Percentiles rank a stretch among this genome's conserved stretches.
phyloP scores from a whole-genome alignment of 345 rosid genomes.

The Bruguiera sexangula region DNA sequence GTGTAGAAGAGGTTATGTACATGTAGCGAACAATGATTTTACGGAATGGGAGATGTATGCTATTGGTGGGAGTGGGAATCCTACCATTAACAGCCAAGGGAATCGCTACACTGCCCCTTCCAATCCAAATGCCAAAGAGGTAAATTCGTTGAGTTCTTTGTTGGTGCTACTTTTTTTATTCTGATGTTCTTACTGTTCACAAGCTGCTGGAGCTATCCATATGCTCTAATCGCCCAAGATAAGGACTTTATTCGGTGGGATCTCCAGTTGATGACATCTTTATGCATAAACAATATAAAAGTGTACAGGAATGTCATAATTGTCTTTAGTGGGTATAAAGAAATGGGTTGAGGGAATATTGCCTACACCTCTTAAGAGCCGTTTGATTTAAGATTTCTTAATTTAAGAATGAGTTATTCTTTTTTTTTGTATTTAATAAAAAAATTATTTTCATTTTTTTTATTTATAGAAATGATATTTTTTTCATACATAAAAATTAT shows the following conservation, averaged over 20 bases:
- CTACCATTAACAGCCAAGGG: slow-evolving; percentile 94
- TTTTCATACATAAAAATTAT: no score
- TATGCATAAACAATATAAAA: no score
- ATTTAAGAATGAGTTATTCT: no score
- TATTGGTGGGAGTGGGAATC: slow-evolving; percentile 93
- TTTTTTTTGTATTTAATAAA: no score
- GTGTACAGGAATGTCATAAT: no score
- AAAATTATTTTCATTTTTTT: no score
- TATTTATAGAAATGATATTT: no score
- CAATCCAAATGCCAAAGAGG: slow-evolving; percentile 83
- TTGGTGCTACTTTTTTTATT: background rate
- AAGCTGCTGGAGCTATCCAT: background rate
- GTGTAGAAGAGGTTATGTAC: slow-evolving; percentile 86
- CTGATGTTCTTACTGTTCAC: background rate
- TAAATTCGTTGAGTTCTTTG: slow-evolving; percentile 16
- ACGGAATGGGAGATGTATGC: slow-evolving; percentile 99
- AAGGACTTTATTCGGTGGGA: background rate
- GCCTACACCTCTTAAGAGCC: no score
- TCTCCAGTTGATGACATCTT: background rate
- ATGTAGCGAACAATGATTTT: slow-evolving; percentile 91
- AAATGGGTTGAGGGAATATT: no score
- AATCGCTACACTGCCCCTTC: slow-evolving; percentile 87
- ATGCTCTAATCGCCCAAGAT: background rate
- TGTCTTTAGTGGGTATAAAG: no score
- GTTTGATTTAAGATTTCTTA: no score